phyloP scores from a whole-genome alignment of 202 grass and related monocot genomes.

The Alloteropsis angusta region DNA sequence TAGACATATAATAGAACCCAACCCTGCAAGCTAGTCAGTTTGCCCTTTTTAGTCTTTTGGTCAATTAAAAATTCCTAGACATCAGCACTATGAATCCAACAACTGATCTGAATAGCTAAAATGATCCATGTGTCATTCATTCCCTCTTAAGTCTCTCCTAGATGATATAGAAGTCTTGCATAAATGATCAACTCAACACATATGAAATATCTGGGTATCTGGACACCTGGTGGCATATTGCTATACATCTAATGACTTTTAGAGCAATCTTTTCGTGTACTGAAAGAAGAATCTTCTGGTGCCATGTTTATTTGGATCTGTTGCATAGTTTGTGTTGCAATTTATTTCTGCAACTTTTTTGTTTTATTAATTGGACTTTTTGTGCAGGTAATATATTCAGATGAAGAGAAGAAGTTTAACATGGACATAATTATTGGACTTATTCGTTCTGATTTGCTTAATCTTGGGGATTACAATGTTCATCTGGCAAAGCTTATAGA shows the following conservation, averaged over 20 bases:
- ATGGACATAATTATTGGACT: slow-evolving; percentile 65
- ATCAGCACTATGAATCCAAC: not conserved
- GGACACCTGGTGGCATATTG: not conserved
- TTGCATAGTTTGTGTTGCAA: not conserved
- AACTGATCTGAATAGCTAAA: not conserved
- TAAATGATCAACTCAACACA: not conserved
- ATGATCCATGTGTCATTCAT: not conserved
- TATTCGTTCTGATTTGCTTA: slow-evolving; percentile 80
- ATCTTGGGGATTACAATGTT: slow-evolving; percentile 78
- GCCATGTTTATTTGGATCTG: not conserved
- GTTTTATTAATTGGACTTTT: not conserved
- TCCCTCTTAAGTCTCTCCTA: not conserved
- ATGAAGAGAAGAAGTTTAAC: slow-evolving; percentile 90
- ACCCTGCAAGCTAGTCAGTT: not conserved
- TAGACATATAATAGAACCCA: not conserved
- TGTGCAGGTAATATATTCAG: slow-evolving; percentile 79
- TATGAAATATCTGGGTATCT: not conserved
- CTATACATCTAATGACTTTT: not conserved
- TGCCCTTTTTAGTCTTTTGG: not conserved
- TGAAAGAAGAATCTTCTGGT: not conserved
- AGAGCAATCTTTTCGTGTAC: not conserved
- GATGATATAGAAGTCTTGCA: not conserved
- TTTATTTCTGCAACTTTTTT: not conserved
- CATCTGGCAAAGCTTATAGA: slow-evolving; percentile 94
- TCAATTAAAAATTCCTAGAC: not conserved